Evolutionary conservation across 306 rosid species (phyloP), one percentile per base, ranked within the genome.

Genomic region (Nissolia schottii): DNA sequence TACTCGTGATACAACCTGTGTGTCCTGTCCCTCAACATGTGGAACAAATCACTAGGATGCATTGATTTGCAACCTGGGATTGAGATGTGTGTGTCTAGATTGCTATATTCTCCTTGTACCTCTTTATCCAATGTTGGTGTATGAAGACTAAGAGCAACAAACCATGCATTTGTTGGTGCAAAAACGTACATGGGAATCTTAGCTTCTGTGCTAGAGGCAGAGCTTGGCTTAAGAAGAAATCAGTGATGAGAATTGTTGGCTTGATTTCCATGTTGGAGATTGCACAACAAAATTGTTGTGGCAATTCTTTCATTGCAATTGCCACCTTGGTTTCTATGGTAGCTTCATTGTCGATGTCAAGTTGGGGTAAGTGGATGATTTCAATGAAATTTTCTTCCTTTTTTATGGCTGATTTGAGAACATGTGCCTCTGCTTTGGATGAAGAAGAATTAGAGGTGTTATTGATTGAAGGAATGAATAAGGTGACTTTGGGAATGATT

Each of bases 21-120:
- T 22, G 27, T 70, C 43, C 20, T 38, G 18, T 70, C 75, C 0
- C 1, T 13, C 50, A 70, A 7, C 38, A 25, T 15, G 0, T n/a
- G 2, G 8, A 54, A 38, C 53, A 70, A 27, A 41, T 70, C 76
- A 11, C 15, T 2, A 7, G 66, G 76, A 1, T 56, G 2, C 1
- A 70, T 0, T n/a, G 65, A 0, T 25, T 25, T 70, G 18, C 76
- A 70, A 56, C 76, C 76, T 0, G 76, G 76, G 19, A 70, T 38
- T 40, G 54, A 6, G 56, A 70, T 35, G 0, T 19, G 29, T n/a
- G 5, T 1, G 2, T 1, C 35, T 14, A 2, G 34, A 23, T 69
- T 0, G 0, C 0, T 12, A 27, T 70, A 38, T 18, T 70, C 20
- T 25, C 76, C 76, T 55, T 70, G 28, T 2, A 16, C 8, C 2